Base-by-base conservation (phyloP, 2,329 filamentous ascomycete species). In the Nemania bipapillata region DNA sequence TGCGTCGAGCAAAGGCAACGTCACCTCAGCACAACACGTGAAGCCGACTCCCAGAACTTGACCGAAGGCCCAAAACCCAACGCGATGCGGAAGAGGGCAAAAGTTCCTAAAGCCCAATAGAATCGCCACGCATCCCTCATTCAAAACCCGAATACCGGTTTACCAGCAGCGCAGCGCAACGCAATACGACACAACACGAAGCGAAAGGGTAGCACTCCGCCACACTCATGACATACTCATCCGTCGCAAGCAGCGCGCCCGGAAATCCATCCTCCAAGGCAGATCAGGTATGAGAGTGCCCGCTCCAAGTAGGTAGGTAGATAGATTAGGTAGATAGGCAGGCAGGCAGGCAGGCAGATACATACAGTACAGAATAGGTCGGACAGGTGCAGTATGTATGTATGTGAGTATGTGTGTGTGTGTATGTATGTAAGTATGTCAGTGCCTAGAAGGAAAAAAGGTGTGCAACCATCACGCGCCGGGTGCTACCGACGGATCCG, bases 401-500 rank as follows among this genome's bases (percentile, higher is more conserved):
- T 32, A 32, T 9, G 9, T 32, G 30, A 9, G 9, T 4, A 32
- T 32, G 4, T 32, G 30, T 4, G 30, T 32, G 30, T 32, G 30
- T 32, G 30, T n/a, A 9, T 9, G 30, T 17, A 45, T 4, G 40
- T 45, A n/a, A 4, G 40, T 45, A n/a, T 4, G 40, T n/a, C 5
- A 45, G 40, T n/a, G 15, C 40, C 40, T 45, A 45, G 11, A 15
- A 12, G 17, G 11, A 8, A 17, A 45, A 45, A n/a, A 17, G 52
- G 17, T 35, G 63, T 63, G 37, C 49, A 66, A 35, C 58, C 64
- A 64, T 67, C 67, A 66, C 67, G 67, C 67, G 63, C 67, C 67
- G 67, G 64, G 63, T 69, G 63, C 62, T 69, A 69, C 67, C 67
- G 67, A 69, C 63, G 58, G 63, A 64, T 63, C 67, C 67, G 67